Evolutionary conservation across 2,329 filamentous ascomycete species (phyloP), one percentile per base, ranked within the genome.

Genomic region (Aspergillus amoenus): DNA sequence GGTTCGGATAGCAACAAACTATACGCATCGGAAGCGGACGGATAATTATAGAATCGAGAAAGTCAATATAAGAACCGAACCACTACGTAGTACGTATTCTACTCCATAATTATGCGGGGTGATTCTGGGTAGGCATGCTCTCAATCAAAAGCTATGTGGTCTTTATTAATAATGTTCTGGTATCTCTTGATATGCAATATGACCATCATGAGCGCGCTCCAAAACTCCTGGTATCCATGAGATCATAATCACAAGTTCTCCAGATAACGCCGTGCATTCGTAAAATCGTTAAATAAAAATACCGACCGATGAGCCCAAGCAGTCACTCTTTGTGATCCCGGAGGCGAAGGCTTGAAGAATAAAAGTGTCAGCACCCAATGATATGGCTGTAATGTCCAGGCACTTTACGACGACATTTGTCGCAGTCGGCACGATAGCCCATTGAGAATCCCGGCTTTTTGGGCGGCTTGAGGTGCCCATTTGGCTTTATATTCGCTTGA

Each of bases 381-480:
- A 92, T 90, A 73, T 93, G 89, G 68, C 89, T 91, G 69, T 91
- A 92, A 70, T 93, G 89, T 1, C 89, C 89, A 0, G 89, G 89
- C 7, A 91, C 87, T 69, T 87, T 89, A 69, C 84, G 80, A 44
- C 82, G 82, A 74, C 89, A 93, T 73, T 91, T 91, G 60, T 91
- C 88, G 70, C 89, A 93, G 72, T 91, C 89, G 12, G 86, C 82
- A 61, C 89, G 80, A 75, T 88, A 92, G 50, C 89, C 89, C 84
- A 92, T 91, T 66, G 88, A 89, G 71, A 92, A 88, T 60, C 82
- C 85, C 70, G 84, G 89, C 46, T 66, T 61, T 44, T 64, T 66
- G 22, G 47, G 54, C 15, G 54, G 39, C 17, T 55, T 40, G 41
- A 37, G 34, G 3, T 34, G 45, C 34, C 49, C 53, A 45, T 52